A percentile compares a stretch with the other conserved stretches of the same genome.
Evolutionary conservation across 2,329 filamentous ascomycete genomes (phyloP).

Genomic region (Aureobasidium sp.): DNA sequence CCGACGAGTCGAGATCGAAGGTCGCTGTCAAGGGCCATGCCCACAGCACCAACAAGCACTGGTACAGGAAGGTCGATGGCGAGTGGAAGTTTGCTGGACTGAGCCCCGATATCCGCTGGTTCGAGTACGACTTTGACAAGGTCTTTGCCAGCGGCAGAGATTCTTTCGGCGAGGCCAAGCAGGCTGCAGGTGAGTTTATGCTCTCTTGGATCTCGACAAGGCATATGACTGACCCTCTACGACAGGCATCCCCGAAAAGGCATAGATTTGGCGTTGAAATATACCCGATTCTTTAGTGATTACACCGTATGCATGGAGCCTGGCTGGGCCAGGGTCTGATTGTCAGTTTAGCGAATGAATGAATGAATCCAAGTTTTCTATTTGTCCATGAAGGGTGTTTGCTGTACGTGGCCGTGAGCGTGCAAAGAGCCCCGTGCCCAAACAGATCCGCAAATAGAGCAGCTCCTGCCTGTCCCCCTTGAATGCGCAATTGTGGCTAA

Average conservation of each 20-base stretch:
- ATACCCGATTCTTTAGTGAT: background rate
- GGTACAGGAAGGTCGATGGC: constrained; percentile 52
- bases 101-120: constrained; percentile 48
- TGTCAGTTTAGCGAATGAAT: constrained; percentile 12
- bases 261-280: constrained; percentile 1
- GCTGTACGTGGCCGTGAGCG: background rate
- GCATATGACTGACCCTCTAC: background rate
- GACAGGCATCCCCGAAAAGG: constrained; percentile 16
- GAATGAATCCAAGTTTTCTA: constrained; percentile 2
- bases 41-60: constrained; percentile 48
- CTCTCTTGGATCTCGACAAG: background rate
- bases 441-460: background rate
- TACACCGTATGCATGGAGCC: constrained; percentile 3
- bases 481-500: constrained; percentile 13
- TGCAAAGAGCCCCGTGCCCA: background rate
- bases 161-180: constrained; percentile 37
- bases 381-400: background rate
- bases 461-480: background rate
- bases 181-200: constrained; percentile 30
- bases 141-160: constrained; percentile 45
- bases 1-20: constrained; percentile 39
- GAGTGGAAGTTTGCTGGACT: constrained; percentile 54
- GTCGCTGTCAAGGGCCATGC: constrained; percentile 51
- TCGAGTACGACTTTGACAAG: constrained; percentile 51
- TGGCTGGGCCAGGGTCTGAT: constrained; percentile 3